These are phyloP conservation scores for Colletotrichum scovillei DNA, from an alignment of 2,329 filamentous ascomycete genomes.

Conservation along the genomic window DNA sequence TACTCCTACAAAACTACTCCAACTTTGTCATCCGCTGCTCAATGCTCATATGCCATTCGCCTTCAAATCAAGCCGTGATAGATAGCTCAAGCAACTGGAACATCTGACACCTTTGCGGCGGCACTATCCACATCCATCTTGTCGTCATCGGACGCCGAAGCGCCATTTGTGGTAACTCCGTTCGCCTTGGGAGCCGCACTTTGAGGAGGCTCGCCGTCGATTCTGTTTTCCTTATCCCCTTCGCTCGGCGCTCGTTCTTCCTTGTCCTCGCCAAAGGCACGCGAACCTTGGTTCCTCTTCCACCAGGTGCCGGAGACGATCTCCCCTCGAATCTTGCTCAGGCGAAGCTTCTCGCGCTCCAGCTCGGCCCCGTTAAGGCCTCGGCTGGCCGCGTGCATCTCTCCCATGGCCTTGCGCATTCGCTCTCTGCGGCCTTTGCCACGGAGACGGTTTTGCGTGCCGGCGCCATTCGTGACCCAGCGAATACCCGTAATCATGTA, in stretches of 20 bases:
- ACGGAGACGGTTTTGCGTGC: constrained; percentile 65
- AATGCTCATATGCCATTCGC: background rate
- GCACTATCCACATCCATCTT: constrained; percentile 24
- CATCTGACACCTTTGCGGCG: background rate
- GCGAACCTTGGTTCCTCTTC: constrained; percentile 43
- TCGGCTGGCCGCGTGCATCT: constrained; percentile 53
- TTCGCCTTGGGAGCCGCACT: background rate
- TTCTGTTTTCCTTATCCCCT: constrained; percentile 61
- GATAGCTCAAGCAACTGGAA: background rate
- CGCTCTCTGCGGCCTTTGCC: constrained; percentile 67
- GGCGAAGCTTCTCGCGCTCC: constrained; percentile 31
- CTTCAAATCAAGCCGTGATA: background rate
- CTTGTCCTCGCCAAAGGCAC: constrained; percentile 39
- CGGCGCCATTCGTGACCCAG: constrained; percentile 84
- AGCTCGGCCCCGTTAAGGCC: constrained; percentile 33
- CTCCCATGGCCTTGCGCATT: constrained; percentile 66
- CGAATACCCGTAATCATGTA: constrained; percentile 85
- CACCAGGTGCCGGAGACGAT: constrained; percentile 48
- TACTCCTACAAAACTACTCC: constrained; percentile 29
- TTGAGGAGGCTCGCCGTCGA: constrained; percentile 33
- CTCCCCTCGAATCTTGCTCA: constrained; percentile 42
- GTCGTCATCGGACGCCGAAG: constrained; percentile 1
- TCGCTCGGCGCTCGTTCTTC: constrained; percentile 45
- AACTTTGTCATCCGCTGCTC: constrained; percentile 6
- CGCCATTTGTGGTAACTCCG: background rate